Base-by-base conservation (phyloP, 306 rosid genomes). In the Pyrus communis region DNA sequence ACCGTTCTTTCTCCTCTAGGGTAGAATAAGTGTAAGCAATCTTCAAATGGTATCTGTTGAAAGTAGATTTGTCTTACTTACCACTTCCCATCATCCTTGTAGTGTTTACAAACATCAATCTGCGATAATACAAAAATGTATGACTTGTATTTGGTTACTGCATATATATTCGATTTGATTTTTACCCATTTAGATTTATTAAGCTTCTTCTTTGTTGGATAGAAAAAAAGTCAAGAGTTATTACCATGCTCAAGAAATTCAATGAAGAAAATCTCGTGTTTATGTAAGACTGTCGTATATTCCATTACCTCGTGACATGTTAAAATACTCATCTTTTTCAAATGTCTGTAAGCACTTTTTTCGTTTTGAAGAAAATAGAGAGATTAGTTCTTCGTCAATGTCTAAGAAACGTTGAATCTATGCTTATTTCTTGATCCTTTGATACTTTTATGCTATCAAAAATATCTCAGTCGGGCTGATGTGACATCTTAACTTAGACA, bases 1-100 rank as follows among this genome's bases (percentile, higher is more conserved):
- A 40, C 42, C 25, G 72, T 28, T 42, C 33, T 63, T 9, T 46
- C 69, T 14, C 57, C 11, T 19, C 3, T 19, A 52, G 55, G 35
- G 45, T 31, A 76, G 38, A 65, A 35, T 46, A 73, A 43, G 49
- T 66, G 69, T 22, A 67, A 73, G 28, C 77, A 40, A 55, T 73
- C 51, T 73, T 13, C 15, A 30, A 23, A 9, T 70, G 35, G 49
- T 63, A 30, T 63, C 51, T 21, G 55, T 33, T 61, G 42, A 25
- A 46, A 58, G 75, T 71, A 14, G 74, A 30, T 59, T 61, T 2
- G 19, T 49, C 54, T 49, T 49, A 4, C 19, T 49, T 49, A 14
- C 54, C 54, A 49, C 54, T 1, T 49, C 54, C 19, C 3, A 49
- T 49, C 54, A 49, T 15, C 19, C 54, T 5, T 78, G n/a, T 35